Evolutionary conservation across 345 rosid genomes (phyloP), one percentile per base, ranked within the genome.

Genomic region (Camelina sativa): DNA sequence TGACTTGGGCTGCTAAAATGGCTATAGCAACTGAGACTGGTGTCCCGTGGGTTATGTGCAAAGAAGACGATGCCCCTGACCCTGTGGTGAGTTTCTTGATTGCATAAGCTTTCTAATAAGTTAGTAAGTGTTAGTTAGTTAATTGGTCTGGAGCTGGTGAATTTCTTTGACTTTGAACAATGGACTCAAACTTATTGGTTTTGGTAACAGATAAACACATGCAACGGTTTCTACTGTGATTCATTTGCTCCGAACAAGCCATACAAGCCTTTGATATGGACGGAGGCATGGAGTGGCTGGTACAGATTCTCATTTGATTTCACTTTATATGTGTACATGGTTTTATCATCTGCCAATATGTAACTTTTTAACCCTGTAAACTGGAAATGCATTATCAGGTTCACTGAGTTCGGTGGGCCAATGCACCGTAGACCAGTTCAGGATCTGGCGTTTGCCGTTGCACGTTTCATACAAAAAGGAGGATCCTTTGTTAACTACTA

Each of bases 271-370:
- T 81, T 87, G 16, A 84, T 96, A 20, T 96, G 99, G 99, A 96
- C 99, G 22, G 99, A 96, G 80, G 96, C 98, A 71, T 96, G 99
- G 99, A 96, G 93, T 72, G 99, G 99, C 80, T 96, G 99, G 99
- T 92, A 85, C 37, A 59, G 17, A 58, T 51, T 50, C 55, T 72
- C 43, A n/a, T 40, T 65, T 53, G 81, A 30, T 38, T 57, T 44
- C 41, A 17, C 48, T 25, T 51, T 7, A 32, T 54, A 52, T 72
- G 12, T 17, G 32, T 69, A 28, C 75, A 72, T 64, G 43, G 41
- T 55, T 9, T 73, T 68, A 11, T 47, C 53, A 37, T 79, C 65
- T 52, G 51, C 73, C 63, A 13, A 47, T 28, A n/a, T 10, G 19
- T 44, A 67, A 55, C 35, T n/a, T 62, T 52, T 69, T 22, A n/a